Conservation (phyloP, 2,329 filamentous ascomycete genomes). For the Epichloe sibirici region DNA sequence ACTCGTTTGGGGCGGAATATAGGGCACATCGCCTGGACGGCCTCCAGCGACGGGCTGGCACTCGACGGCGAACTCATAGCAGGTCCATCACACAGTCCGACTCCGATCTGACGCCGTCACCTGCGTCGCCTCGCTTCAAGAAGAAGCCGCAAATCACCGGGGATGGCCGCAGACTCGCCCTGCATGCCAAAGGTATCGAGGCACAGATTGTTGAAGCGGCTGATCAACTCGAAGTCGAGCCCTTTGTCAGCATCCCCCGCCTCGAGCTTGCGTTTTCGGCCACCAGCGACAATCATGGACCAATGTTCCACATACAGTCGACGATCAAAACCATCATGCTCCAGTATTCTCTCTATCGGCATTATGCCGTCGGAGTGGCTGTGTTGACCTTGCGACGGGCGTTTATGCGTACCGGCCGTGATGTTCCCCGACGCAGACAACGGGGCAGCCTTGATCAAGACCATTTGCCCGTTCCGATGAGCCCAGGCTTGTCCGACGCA, state of each 20-base stretch:
- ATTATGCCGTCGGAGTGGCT: slow-evolving; percentile 81
- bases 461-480: slow-evolving; percentile 23
- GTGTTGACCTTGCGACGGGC: slow-evolving; percentile 60
- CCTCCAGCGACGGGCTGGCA: slow-evolving; percentile 37
- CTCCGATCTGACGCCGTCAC: slow-evolving; percentile 39
- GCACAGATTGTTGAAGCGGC: slow-evolving; percentile 81
- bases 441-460: slow-evolving; percentile 15
- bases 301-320: slow-evolving; percentile 77
- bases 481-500: slow-evolving; percentile 15
- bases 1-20: slow-evolving; percentile 83
- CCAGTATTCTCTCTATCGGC: slow-evolving; percentile 86
- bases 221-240: slow-evolving; percentile 72
- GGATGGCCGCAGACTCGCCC: slow-evolving; percentile 69
- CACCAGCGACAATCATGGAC: slow-evolving; percentile 72
- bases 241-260: slow-evolving; percentile 74
- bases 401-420: slow-evolving; percentile 43
- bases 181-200: slow-evolving; percentile 76
- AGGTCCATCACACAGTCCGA: slow-evolving; percentile 58
- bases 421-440: slow-evolving; percentile 23
- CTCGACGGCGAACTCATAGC: slow-evolving; percentile 62
- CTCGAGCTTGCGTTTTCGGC: slow-evolving; percentile 83
- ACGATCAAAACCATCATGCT: slow-evolving; percentile 66
- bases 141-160: slow-evolving; percentile 44
- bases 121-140: slow-evolving; percentile 25
- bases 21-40: slow-evolving; percentile 65